Conservation (phyloP, 1,284 basidiomycete genomes). For the Apiotrichum mycotoxinovorans region DNA sequence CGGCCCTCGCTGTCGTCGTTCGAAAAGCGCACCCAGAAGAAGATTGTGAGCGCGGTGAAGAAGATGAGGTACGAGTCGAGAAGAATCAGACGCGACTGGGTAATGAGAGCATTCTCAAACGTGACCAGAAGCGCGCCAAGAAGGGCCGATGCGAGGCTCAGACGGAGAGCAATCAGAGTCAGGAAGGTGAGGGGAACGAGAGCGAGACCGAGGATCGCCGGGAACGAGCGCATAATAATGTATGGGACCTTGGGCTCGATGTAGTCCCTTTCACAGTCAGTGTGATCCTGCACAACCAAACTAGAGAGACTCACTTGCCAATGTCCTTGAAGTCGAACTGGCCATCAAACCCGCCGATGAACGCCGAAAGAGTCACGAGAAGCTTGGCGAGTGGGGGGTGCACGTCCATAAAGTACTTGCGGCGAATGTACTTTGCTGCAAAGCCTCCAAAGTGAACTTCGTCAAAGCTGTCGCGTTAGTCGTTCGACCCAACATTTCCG, state of each 20-base stretch:
- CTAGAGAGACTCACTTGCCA: constrained; percentile 65
- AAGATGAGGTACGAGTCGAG: constrained; percentile 96
- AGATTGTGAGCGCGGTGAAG: constrained; percentile 87
- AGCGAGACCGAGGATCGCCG: constrained; percentile 82
- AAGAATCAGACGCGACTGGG: constrained; percentile 93
- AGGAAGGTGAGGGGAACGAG: constrained; percentile 89
- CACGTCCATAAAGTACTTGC: constrained; percentile 95
- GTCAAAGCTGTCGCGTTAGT: constrained; percentile 72
- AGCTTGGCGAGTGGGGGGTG: constrained; percentile 97
- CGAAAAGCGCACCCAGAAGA: constrained; percentile 84
- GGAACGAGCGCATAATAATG: constrained; percentile 90
- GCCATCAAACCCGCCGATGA: constrained; percentile 85
- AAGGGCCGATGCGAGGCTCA: constrained; percentile 82
- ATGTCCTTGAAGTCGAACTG: constrained; percentile 97
- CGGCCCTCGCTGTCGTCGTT: constrained; percentile 69
- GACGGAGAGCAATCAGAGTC: constrained; percentile 85
- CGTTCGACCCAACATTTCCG: no score
- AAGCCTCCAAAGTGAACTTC: constrained; percentile 98
- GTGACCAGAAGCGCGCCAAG: constrained; percentile 86
- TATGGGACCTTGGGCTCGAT: constrained; percentile 75
- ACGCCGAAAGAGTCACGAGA: constrained; percentile 85
- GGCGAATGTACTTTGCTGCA: constrained; percentile 78
- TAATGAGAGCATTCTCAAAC: constrained; percentile 93
- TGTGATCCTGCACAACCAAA: neutral
- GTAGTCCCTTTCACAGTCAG: constrained; percentile 60